phyloP scores from a whole-genome alignment of 1,284 basidiomycete species.

The Puccinia hordei region DNA sequence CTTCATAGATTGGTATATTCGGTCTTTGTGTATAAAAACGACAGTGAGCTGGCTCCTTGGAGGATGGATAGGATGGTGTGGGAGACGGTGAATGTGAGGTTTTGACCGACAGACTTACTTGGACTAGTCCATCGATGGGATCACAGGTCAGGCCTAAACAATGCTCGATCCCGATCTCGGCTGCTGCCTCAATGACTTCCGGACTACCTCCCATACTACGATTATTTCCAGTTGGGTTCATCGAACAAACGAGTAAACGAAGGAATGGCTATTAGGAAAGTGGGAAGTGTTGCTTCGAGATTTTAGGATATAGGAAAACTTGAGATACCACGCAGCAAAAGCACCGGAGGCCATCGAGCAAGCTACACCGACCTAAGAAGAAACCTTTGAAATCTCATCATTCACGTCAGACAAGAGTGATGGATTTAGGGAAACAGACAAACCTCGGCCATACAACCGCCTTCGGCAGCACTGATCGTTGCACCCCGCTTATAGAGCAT shows the following conservation, averaged over 20 bases:
- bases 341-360: conserved; percentile 90
- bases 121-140: conserved; percentile 86
- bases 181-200: conserved; percentile 69
- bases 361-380: conserved; percentile 65
- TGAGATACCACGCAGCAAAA: conserved; percentile 87
- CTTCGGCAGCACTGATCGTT: conserved; percentile 93
- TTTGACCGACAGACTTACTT: conserved; percentile 63
- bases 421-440: background rate
- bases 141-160: conserved; percentile 70
- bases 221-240: conserved; percentile 51
- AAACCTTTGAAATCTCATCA: background rate
- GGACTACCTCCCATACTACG: conserved; percentile 58
- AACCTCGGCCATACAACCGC: conserved; percentile 62
- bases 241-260: conserved; percentile 66
- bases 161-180: conserved; percentile 81
- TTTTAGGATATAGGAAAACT: background rate
- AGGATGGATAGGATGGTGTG: background rate
- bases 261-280: conserved; percentile 55
- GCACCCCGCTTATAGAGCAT: conserved; percentile 98
- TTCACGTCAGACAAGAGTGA: background rate
- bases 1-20: conserved; percentile 69
- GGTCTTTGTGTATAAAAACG: too few species aligned
- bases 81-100: background rate
- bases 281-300: conserved; percentile 67
- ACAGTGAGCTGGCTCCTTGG: background rate